Evolutionary conservation across 129 eudicot species (phyloP).

Genomic region (Lonicera japonica): DNA sequence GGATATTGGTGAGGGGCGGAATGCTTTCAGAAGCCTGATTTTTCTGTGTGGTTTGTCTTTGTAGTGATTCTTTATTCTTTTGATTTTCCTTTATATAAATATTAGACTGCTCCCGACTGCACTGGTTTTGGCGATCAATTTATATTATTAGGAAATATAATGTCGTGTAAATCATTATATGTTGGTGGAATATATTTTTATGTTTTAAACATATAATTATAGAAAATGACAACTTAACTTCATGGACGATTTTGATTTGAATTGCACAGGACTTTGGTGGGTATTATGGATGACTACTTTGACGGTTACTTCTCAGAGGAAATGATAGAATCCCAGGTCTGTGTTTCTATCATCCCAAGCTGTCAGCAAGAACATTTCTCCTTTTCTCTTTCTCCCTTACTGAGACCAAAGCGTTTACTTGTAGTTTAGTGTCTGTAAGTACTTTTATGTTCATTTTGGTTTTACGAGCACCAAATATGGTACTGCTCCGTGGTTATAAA

Average conservation of each 20-base stretch:
- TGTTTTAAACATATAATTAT: too few relatives aligned
- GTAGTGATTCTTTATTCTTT: too few relatives aligned
- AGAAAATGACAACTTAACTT: not conserved
- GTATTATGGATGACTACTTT: slow-evolving; percentile 87
- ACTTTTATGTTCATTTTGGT: slow-evolving; percentile 2
- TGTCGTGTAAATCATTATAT: too few relatives aligned
- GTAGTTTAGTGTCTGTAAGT: not conserved
- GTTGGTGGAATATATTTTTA: too few relatives aligned
- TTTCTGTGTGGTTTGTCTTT: too few relatives aligned
- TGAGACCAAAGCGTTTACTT: not conserved
- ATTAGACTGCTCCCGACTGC: too few relatives aligned
- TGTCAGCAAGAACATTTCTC: not conserved
- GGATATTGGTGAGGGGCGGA: too few relatives aligned
- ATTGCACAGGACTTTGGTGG: slow-evolving; percentile 87
- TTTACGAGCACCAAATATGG: not conserved
- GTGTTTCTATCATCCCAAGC: slow-evolving; percentile 2
- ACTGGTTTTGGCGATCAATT: too few relatives aligned
- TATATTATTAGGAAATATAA: too few relatives aligned
- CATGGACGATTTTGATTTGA: not conserved
- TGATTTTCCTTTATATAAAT: too few relatives aligned
- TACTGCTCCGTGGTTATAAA: slow-evolving; percentile 3
- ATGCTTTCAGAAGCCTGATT: too few relatives aligned
- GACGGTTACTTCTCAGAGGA: slow-evolving; percentile 85
- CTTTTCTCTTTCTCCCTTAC: not conserved
- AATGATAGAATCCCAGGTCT: slow-evolving; percentile 92